phyloP scores from a whole-genome alignment of 2,329 filamentous ascomycete genomes.

The Claviceps humidiphila region DNA sequence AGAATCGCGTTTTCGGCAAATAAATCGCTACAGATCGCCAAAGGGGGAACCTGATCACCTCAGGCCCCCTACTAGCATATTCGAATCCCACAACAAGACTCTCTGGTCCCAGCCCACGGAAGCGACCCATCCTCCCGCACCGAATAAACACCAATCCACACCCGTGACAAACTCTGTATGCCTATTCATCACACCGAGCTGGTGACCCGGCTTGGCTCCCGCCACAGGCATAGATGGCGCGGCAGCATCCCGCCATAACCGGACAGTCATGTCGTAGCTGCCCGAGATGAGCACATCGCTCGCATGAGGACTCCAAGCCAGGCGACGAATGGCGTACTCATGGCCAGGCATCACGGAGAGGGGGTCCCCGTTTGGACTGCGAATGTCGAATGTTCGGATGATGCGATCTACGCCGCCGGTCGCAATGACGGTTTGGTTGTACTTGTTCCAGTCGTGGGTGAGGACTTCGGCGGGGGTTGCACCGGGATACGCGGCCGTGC shows the following conservation, averaged over 20 bases:
- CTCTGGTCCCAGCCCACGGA: slow-evolving; percentile 91
- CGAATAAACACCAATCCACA: slow-evolving; percentile 96
- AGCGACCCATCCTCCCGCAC: slow-evolving; percentile 87
- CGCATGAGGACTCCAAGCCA: slow-evolving; percentile 92
- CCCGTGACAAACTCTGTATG: slow-evolving; percentile 96
- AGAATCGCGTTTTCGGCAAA: too few relatives aligned
- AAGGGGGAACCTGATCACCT: slow-evolving; percentile 7
- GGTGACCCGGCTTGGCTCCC: slow-evolving; percentile 42
- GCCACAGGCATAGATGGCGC: slow-evolving; percentile 22
- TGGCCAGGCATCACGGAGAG: slow-evolving; percentile 67
- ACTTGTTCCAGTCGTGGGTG: slow-evolving; percentile 99
- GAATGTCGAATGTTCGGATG: slow-evolving; percentile 82
- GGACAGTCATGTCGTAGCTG: slow-evolving; percentile 96
- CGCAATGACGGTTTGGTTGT: slow-evolving; percentile 70
- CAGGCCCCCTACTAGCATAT: slow-evolving; percentile 26
- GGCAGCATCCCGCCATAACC: slow-evolving; percentile 75
- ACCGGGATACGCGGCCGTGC: slow-evolving; percentile 28
- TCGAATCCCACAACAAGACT: slow-evolving; percentile 84
- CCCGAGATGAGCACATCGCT: slow-evolving; percentile 75
- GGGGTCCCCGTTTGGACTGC: slow-evolving; percentile 60
- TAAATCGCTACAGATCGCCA: too few relatives aligned
- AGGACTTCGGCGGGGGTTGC: slow-evolving; percentile 61
- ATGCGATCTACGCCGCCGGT: slow-evolving; percentile 79
- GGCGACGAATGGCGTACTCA: slow-evolving; percentile 73
- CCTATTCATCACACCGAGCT: slow-evolving; percentile 76